These are phyloP conservation scores for Echites panduratus DNA, from an alignment of 257 asterid genomes.

Conservation along the genomic window DNA sequence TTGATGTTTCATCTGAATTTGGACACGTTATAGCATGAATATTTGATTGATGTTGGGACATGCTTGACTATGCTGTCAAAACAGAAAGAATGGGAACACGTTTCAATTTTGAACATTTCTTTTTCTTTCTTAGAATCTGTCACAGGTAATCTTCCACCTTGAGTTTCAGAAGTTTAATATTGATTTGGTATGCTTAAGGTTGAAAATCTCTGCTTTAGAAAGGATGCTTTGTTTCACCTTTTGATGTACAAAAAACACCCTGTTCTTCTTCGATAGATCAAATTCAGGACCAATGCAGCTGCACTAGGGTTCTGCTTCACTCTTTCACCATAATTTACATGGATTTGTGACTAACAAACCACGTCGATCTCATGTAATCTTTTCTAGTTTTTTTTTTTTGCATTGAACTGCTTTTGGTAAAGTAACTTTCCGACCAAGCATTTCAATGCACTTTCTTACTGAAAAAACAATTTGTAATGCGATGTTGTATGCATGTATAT, in stretches of 20 bases:
- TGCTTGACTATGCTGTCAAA: constrained; percentile 16
- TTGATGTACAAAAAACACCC: no score
- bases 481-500: no score
- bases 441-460: no score
- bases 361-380: no score
- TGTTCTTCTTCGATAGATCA: neutral
- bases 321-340: no score
- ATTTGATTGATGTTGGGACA: constrained; percentile 12
- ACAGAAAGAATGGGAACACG: constrained; percentile 24
- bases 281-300: neutral
- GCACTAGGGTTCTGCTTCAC: no score
- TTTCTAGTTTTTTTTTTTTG: no score
- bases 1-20: neutral
- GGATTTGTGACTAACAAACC: no score
- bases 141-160: neutral
- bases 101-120: constrained; percentile 16
- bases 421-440: no score
- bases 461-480: no score
- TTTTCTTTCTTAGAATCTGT: neutral
- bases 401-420: no score
- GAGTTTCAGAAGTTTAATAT: neutral
- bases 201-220: neutral
- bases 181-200: neutral
- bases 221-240: neutral
- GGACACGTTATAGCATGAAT: constrained; percentile 14